Evolutionary conservation across 805 yeast species (phyloP).

Genomic region (Saccharomycopsis olivae): DNA sequence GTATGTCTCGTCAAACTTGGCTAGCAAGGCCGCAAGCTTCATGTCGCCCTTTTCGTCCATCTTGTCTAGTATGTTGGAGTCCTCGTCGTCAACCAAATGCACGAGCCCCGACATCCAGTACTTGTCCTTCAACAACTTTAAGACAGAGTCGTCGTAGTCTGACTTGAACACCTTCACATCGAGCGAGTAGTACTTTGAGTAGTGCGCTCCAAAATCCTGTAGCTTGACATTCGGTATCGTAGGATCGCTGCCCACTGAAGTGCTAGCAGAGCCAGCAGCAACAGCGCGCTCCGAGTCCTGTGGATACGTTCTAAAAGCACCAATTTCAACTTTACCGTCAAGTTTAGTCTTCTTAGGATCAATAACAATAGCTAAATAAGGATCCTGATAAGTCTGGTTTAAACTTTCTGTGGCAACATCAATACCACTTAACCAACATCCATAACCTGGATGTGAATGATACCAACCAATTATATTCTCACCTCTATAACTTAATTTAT

Average conservation of each 20-base stretch:
- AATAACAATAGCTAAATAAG: slow-evolving; percentile 78
- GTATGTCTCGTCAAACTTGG: not conserved
- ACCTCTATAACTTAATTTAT: slow-evolving; percentile 34
- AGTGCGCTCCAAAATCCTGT: slow-evolving; percentile 62
- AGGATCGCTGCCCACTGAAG: slow-evolving; percentile 17
- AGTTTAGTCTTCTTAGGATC: slow-evolving; percentile 65
- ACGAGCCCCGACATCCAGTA: slow-evolving; percentile 35
- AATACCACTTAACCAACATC: slow-evolving; percentile 91
- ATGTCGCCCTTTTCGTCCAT: not conserved
- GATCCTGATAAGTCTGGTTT: slow-evolving; percentile 85
- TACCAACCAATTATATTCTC: slow-evolving; percentile 94
- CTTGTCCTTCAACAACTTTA: slow-evolving; percentile 33
- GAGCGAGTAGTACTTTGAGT: slow-evolving; percentile 57
- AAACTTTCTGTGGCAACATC: slow-evolving; percentile 83
- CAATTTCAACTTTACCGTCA: slow-evolving; percentile 66
- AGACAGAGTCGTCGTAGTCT: slow-evolving; percentile 36
- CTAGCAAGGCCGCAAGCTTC: not conserved
- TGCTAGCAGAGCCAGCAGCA: slow-evolving; percentile 3
- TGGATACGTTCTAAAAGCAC: slow-evolving; percentile 73
- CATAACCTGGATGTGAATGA: slow-evolving; percentile 97
- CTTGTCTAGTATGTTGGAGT: slow-evolving; percentile 9
- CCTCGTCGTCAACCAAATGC: slow-evolving; percentile 14
- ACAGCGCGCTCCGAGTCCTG: slow-evolving; percentile 21
- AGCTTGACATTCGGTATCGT: slow-evolving; percentile 39
- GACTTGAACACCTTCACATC: slow-evolving; percentile 51